Evolutionary conservation across 441 rosid genomes (phyloP).

Genomic region (Lepidium campestre): DNA sequence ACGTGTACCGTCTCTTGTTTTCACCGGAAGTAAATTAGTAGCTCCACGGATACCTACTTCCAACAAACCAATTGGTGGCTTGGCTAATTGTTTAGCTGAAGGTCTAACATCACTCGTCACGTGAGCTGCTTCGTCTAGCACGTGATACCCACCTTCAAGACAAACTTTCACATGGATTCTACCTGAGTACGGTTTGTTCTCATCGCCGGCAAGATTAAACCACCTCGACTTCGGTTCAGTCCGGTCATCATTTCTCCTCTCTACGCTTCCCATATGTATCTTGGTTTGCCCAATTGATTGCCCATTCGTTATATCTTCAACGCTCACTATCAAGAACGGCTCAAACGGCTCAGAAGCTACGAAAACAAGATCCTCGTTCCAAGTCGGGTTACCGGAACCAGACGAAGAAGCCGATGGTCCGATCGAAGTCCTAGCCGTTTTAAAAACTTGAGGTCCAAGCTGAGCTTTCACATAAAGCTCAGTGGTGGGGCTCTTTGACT

Average conservation of each 20-base stretch:
- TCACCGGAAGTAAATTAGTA: slow-evolving; percentile 49
- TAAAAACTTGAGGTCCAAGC: slow-evolving; percentile 56
- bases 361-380: slow-evolving; percentile 64
- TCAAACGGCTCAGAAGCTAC: slow-evolving; percentile 72
- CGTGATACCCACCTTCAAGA: slow-evolving; percentile 67
- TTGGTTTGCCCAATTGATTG: slow-evolving; percentile 45
- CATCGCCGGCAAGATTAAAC: slow-evolving; percentile 59
- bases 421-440: slow-evolving; percentile 47
- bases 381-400: slow-evolving; percentile 49
- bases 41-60: slow-evolving; percentile 73
- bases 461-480: slow-evolving; percentile 63
- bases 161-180: slow-evolving; percentile 55
- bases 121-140: slow-evolving; percentile 67
- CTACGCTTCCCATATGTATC: slow-evolving; percentile 50
- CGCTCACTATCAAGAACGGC: slow-evolving; percentile 51
- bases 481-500: slow-evolving; percentile 41
- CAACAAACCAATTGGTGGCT: slow-evolving; percentile 51
- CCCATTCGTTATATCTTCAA: slow-evolving; percentile 47
- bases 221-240: slow-evolving; percentile 57
- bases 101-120: slow-evolving; percentile 67
- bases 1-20: slow-evolving; percentile 69
- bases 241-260: slow-evolving; percentile 46
- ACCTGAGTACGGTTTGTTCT: slow-evolving; percentile 46
- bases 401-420: slow-evolving; percentile 32
- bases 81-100: slow-evolving; percentile 55